A percentile compares a stretch with the other conserved stretches of the same genome.
Evolutionary conservation across 2,329 filamentous ascomycete species (phyloP).

Genomic region (Colletotrichum sp.): DNA sequence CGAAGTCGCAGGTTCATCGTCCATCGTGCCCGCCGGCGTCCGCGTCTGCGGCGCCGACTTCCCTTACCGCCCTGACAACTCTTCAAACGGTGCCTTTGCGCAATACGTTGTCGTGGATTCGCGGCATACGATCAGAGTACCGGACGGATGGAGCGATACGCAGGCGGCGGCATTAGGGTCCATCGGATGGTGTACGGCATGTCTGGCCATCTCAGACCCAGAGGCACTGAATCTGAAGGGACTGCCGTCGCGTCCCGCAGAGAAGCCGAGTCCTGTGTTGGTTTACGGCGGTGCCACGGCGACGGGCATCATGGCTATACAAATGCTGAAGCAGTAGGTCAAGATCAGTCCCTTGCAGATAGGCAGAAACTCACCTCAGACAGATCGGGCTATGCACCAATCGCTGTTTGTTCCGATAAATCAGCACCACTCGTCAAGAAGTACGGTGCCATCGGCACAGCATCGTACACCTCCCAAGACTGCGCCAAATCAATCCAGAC

Average conservation of each 20-base stretch:
- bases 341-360: neutral
- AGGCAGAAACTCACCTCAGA: neutral
- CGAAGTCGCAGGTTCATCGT: neutral
- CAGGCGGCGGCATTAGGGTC: conserved; percentile 28
- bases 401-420: neutral
- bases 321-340: conserved; percentile 29
- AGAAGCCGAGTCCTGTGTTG: conserved; percentile 25
- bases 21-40: fast-evolving
- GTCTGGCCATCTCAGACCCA: neutral
- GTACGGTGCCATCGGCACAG: neutral
- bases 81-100: neutral
- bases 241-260: conserved; percentile 19
- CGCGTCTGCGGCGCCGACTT: neutral
- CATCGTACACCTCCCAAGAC: neutral
- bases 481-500: neutral
- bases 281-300: conserved; percentile 34
- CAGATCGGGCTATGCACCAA: neutral
- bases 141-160: conserved; percentile 22
- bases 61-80: neutral
- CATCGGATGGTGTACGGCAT: conserved; percentile 28
- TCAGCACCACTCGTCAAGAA: neutral
- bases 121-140: conserved; percentile 22
- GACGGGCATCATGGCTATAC: conserved; percentile 31
- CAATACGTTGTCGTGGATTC: neutral
- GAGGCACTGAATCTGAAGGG: neutral